Evolutionary conservation across 768 basidiomycete genomes (phyloP), one percentile per base, ranked within the genome.

Genomic region (Dioszegia hungarica): DNA sequence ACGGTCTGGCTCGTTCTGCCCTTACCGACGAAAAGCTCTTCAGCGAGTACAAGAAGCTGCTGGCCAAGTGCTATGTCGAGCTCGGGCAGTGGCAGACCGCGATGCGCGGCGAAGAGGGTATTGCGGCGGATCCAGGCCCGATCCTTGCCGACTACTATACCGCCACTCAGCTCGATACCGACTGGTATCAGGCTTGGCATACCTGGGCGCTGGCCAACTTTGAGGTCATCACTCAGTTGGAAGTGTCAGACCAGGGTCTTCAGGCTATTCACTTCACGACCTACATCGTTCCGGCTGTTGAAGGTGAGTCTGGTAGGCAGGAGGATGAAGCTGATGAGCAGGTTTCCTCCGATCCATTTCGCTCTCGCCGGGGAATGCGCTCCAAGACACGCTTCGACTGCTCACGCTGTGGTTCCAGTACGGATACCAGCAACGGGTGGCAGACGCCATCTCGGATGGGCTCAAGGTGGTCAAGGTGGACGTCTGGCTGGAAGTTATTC

Each of bases 171-270:
- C 89, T 89, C 62, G 94, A 98, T 73, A 84, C 87, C 3, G 81
- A 82, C n/a, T 99, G 95, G 95, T 97, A 97, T 77, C 97, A 99
- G 74, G 95, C 94, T 17, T 98, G 93, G 93, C 95, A 99, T 70
- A 91, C 90, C 0, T 99, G 92, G 91, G 94, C 95, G 1, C 79
- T 98, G 51, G 87, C 92, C 2, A 97, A 98, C 75, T 93, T 95
- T 62, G 91, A 97, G 54, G 90, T 97, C 60, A 85, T 98, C 60
- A 81, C 82, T 25, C 83, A 87, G 66, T 79, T 94, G 67, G 91
- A 94, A 73, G 81, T 78, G 39, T 84, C 78, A 43, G 82, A 82
- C 56, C 75, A 79, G 10, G 86, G 88, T 52, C 72, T 86, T 11
- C 82, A 84, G 3, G 81, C 82, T 3, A 81, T 80, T 19, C 81